phyloP scores from a whole-genome alignment of 2,329 filamentous ascomycete genomes.

The Penicillium paneum region DNA sequence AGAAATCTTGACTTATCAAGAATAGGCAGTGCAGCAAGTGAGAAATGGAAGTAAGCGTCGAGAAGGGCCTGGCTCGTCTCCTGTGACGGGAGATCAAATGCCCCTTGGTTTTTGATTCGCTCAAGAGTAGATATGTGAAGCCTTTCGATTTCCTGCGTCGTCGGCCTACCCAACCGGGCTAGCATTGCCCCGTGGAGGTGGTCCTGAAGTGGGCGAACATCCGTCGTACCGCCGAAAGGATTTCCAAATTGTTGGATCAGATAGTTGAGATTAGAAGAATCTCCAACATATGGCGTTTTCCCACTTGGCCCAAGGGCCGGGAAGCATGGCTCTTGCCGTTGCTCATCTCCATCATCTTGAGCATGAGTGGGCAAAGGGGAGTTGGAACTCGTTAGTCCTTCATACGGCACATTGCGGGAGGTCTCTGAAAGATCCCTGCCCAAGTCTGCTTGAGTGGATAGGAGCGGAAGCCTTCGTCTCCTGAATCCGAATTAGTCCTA shows the following conservation, averaged over 20 bases:
- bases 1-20: conserved; percentile 21
- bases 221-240: conserved; percentile 16
- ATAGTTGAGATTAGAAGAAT: conserved; percentile 26
- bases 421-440: not conserved
- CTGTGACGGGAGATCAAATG: conserved; percentile 16
- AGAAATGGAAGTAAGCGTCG: conserved; percentile 20
- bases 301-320: conserved; percentile 7
- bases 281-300: conserved; percentile 18
- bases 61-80: conserved; percentile 19
- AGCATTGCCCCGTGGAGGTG: conserved; percentile 21
- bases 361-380: not conserved
- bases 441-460: not conserved
- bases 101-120: conserved; percentile 12
- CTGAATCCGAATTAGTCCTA: not conserved
- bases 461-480: conserved; percentile 2
- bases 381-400: not conserved
- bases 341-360: not conserved
- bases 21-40: conserved; percentile 19
- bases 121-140: not conserved
- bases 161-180: conserved; percentile 13
- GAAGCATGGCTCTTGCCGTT: conserved; percentile 8
- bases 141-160: conserved; percentile 11
- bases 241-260: conserved; percentile 24
- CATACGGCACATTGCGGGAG: not conserved
- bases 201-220: conserved; percentile 14